A percentile compares a stretch with the other conserved stretches of the same genome.
These are phyloP conservation scores for Candida peoriensis DNA, from an alignment of 805 yeast genomes.

Conservation along the genomic window DNA sequence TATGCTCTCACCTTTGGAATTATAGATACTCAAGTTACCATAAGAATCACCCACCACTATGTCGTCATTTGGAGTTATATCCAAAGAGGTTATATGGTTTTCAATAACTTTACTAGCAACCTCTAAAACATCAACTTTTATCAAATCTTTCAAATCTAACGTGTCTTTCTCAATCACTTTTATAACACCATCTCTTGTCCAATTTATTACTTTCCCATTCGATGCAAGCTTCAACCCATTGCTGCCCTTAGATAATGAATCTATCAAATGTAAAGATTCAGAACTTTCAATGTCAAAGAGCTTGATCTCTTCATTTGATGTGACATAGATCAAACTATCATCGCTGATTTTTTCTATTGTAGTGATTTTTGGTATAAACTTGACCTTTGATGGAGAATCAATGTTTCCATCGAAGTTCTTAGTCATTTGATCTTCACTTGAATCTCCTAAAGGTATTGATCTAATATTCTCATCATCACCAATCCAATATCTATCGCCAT, in stretches of 20 bases:
- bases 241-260: conserved; percentile 33
- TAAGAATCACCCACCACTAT: conserved; percentile 44
- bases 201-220: conserved; percentile 30
- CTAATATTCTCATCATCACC: conserved; percentile 13
- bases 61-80: conserved; percentile 23
- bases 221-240: conserved; percentile 34
- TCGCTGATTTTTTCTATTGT: conserved; percentile 23
- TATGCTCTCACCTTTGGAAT: conserved; percentile 11
- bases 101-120: conserved; percentile 29
- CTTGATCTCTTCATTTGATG: conserved; percentile 33
- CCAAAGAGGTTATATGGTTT: conserved; percentile 40
- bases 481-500: conserved; percentile 27
- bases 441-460: conserved; percentile 14
- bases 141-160: conserved; percentile 9
- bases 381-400: conserved; percentile 26
- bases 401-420: conserved; percentile 26
- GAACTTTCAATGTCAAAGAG: conserved; percentile 20
- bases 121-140: conserved; percentile 17
- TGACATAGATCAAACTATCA: conserved; percentile 28
- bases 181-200: conserved; percentile 39
- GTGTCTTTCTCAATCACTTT: conserved; percentile 24
- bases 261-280: conserved; percentile 23
- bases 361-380: conserved; percentile 17
- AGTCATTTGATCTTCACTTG: conserved; percentile 24
- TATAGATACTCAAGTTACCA: conserved; percentile 33